These are phyloP conservation scores for Jatropha podagrica DNA, from an alignment of 441 rosid genomes.

Conservation along the genomic window DNA sequence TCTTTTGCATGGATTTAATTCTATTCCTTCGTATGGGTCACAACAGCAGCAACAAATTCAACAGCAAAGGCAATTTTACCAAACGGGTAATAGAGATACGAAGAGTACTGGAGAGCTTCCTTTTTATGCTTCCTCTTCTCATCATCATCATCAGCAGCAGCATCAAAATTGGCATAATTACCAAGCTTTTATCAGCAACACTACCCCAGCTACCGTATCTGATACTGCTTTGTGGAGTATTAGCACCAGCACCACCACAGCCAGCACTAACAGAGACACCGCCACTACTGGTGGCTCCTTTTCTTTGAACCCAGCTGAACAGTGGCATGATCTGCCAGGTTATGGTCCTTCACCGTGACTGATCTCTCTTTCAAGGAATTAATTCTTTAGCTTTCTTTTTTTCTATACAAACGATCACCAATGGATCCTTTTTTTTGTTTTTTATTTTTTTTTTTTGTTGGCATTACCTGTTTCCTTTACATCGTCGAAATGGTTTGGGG, in stretches of 20 bases:
- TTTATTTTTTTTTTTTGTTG: background rate
- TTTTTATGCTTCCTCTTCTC: conserved; percentile 21
- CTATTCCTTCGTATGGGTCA: conserved; percentile 30
- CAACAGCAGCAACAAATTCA: conserved; percentile 22
- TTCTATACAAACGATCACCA: conserved; percentile 16
- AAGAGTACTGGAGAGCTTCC: conserved; percentile 20
- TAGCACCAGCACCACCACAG: conserved; percentile 25
- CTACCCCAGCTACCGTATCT: conserved; percentile 26
- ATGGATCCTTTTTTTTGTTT: conserved; percentile 3
- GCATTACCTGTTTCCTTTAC: conserved; percentile 1
- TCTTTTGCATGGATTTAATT: conserved; percentile 38
- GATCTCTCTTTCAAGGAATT: background rate
- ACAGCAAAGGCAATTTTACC: conserved; percentile 32
- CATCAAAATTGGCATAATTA: conserved; percentile 43
- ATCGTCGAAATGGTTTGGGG: background rate
- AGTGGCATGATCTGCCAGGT: conserved; percentile 43
- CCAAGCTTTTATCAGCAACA: conserved; percentile 27
- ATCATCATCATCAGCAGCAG: conserved; percentile 21
- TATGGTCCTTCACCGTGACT: conserved; percentile 45
- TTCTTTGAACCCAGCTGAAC: conserved; percentile 37
- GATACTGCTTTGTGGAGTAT: conserved; percentile 43
- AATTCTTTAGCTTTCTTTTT: conserved; percentile 15
- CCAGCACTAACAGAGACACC: conserved; percentile 18
- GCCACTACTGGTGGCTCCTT: conserved; percentile 20
- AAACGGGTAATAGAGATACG: conserved; percentile 22